Evolutionary conservation across 345 rosid genomes (phyloP).

Genomic region (Melaleuca quinquenervia): DNA sequence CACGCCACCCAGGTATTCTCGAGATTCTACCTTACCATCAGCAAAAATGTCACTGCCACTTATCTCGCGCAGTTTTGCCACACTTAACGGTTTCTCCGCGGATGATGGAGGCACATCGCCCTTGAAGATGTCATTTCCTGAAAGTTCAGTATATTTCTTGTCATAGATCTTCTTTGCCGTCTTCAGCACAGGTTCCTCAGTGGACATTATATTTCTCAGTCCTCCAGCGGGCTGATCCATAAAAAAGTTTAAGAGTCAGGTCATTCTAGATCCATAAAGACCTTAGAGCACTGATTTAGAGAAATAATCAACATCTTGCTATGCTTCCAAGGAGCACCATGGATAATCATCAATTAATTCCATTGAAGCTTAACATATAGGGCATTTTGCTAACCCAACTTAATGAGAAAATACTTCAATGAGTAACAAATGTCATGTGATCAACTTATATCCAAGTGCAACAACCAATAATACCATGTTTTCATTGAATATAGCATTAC

Average conservation of each 20-base stretch:
- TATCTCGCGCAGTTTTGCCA: conserved; percentile 72
- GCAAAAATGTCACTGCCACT: conserved; percentile 80
- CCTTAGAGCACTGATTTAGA: neutral
- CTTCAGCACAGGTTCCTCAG: conserved; percentile 40
- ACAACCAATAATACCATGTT: neutral
- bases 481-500: neutral
- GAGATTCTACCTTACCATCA: conserved; percentile 77
- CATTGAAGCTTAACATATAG: neutral
- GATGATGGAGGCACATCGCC: conserved; percentile 49
- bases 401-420: neutral
- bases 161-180: conserved; percentile 81
- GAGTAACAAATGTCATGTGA: neutral
- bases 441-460: neutral
- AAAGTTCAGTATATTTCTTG: conserved; percentile 67
- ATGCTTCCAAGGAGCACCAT: neutral
- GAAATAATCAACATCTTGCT: neutral
- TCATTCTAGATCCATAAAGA: neutral
- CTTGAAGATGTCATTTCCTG: conserved; percentile 78
- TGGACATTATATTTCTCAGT: conserved; percentile 8
- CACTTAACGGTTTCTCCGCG: conserved; percentile 54
- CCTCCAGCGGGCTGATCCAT: conserved; percentile 34
- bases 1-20: conserved; percentile 86
- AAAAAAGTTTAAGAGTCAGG: neutral
- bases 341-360: neutral
- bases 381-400: neutral